Base-by-base conservation (phyloP, 192 early-diverging fungal genomes). In the Coemansia sp. region DNA sequence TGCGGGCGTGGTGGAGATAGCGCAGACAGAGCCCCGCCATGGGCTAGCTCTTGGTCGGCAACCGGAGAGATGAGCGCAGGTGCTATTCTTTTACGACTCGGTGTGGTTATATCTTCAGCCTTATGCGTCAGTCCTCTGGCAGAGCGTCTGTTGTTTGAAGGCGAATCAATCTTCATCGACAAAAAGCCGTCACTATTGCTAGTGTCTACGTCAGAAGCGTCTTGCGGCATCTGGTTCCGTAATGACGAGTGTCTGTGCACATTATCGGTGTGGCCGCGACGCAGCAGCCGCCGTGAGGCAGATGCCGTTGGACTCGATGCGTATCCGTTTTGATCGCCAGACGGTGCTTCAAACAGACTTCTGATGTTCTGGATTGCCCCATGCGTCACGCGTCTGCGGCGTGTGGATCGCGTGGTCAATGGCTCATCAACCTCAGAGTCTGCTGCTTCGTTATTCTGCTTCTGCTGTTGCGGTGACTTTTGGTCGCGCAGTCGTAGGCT, bases 291-390 rank as follows among this genome's bases (percentile, higher is more conserved):
- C 40, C 71, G 68, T 11, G 71, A 38, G 43, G 21, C 43, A 21
- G 52, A 54, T 47, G 69, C 48, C 16, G 77, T 67, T 11, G 77
- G 77, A 18, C 72, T 79, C 9, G 77, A 79, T n/a, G 69, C 62
- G 37, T 79, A 79, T 1, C 77, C 77, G 16, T 48, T 21, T 49
- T 39, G 57, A 8, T 59, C 57, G 12, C 37, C 69, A 3, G 37
- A 40, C 3, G 43, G 26, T 11, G 38, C 49, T 15, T 63, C 60
- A 16, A 69, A 54, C 52, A 54, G 45, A n/a, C 19, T 39, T 37
- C 66, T 18, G 15, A 6, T 11, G 38, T 43, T 40, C 16, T 18
- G 8, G 3, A 18, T 23, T 19, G 39, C 41, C 42, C 19, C 43
- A 1, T 58, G 54, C 26, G 42, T 40, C 43, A 38, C 18, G 16